Evolutionary conservation across 768 basidiomycete species (phyloP).

Genomic region (Boletus sp.): DNA sequence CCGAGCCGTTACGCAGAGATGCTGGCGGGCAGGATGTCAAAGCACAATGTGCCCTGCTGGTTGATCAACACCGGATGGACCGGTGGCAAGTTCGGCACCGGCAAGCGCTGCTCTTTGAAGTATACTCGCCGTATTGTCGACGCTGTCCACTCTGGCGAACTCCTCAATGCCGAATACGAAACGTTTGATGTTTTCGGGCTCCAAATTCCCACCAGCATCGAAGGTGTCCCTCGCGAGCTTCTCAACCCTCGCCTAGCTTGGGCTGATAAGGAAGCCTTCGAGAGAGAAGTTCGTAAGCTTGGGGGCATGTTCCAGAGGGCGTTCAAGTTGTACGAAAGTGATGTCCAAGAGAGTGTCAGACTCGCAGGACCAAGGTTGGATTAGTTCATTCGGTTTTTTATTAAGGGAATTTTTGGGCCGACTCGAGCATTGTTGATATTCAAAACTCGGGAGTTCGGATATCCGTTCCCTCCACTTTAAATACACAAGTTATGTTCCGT

Average conservation of each 20-base stretch:
- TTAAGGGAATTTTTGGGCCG: background rate
- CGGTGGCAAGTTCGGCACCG: constrained; percentile 88
- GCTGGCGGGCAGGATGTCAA: constrained; percentile 92
- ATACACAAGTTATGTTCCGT: background rate
- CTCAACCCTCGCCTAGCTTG: constrained; percentile 88
- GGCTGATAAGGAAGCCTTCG: constrained; percentile 86
- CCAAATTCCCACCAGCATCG: constrained; percentile 74
- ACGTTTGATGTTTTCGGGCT: constrained; percentile 81
- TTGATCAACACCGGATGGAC: constrained; percentile 99
- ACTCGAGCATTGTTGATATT: background rate
- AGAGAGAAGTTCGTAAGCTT: constrained; percentile 82
- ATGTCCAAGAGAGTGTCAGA: constrained; percentile 77
- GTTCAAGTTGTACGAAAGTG: constrained; percentile 86
- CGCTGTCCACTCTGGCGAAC: constrained; percentile 90
- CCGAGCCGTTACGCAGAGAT: constrained; percentile 95
- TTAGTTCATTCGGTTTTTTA: constrained; percentile 2
- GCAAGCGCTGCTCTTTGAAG: constrained; percentile 94
- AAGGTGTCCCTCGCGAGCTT: constrained; percentile 87
- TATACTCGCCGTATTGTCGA: constrained; percentile 96
- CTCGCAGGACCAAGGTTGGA: constrained; percentile 66
- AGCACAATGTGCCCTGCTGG: constrained; percentile 91
- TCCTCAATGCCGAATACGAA: constrained; percentile 85
- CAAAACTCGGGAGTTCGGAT: background rate
- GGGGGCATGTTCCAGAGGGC: constrained; percentile 93
- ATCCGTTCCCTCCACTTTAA: background rate